Percentiles rank a stretch among this genome's conserved stretches.
phyloP scores from a whole-genome alignment of 768 basidiomycete genomes.

The Leccinum pellstonianum region DNA sequence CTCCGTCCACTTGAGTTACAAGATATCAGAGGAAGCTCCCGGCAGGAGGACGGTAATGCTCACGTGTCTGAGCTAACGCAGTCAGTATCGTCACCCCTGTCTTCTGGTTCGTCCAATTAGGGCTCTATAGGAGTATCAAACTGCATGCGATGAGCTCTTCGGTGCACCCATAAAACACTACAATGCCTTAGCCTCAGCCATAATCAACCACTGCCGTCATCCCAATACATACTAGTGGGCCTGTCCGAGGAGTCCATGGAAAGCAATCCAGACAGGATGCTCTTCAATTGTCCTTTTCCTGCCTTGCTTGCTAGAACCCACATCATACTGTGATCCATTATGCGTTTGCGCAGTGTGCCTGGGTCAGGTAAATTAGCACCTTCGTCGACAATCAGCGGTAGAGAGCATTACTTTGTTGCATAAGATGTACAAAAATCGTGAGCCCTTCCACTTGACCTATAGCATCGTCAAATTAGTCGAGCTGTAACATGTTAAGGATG shows the following conservation, averaged over 20 bases:
- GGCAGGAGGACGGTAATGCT: no score
- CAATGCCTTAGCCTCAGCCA: not conserved
- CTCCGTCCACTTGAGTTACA: no score
- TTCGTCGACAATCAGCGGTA: not conserved
- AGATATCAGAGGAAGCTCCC: no score
- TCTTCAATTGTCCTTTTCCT: conserved; percentile 3
- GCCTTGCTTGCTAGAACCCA: conserved; percentile 15
- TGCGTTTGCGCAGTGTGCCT: conserved; percentile 14
- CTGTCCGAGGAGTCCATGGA: no score
- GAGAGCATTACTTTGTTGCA: conserved; percentile 18
- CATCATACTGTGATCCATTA: conserved; percentile 15
- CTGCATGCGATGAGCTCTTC: conserved; percentile 4
- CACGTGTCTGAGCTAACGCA: no score
- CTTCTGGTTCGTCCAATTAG: no score
- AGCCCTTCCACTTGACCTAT: conserved; percentile 25
- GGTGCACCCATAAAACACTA: not conserved
- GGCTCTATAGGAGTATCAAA: no score
- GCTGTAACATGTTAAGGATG: conserved; percentile 20
- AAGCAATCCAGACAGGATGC: conserved; percentile 23
- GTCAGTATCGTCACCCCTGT: no score
- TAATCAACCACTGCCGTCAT: not conserved
- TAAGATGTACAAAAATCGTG: conserved; percentile 22
- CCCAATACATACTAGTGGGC: conserved; percentile 5
- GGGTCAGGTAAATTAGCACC: not conserved
- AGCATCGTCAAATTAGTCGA: conserved; percentile 26